Base-by-base conservation (phyloP, 2,329 filamentous ascomycete species). In the Chaetomium sp. region DNA sequence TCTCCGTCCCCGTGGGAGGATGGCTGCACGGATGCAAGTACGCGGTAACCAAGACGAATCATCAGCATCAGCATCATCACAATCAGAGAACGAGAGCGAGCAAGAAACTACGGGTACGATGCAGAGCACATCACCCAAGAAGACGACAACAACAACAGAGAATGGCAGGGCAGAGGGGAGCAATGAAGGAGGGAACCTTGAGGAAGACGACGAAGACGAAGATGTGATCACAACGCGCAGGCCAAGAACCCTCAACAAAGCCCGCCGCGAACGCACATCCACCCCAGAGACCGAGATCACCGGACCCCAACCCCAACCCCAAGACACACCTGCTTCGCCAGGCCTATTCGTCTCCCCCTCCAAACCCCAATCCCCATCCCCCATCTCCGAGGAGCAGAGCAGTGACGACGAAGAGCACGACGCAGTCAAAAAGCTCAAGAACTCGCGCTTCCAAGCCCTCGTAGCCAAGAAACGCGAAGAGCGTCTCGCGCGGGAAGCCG, bases 381-480 rank as follows among this genome's bases (percentile, higher is more conserved):
- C 19, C 19, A 27, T 27, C 19, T 27, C 19, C 69, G 8, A 66
- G 69, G 42, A 53, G 53, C 58, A 53, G 55, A 65, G 44, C 35
- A 49, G 55, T 19, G 49, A 49, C n/a, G 76, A 80, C 6, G 56
- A 81, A 1, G 56, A 81, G 0, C 76, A 80, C 5, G 59, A 71
- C 33, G 57, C 71, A 53, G 72, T 72, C 9, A 59, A 70, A 53
- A 73, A 78, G 58, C 79, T 82, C 49, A 75, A 80, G 42, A 64
- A 63, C 34, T 43, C 56, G 4, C 82, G 86, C 5, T 85, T 95
- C 65, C 76, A 84, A 58, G 87, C 86, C 6, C 79, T 95, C 0
- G 80, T 94, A 9, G 83, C 84, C 46, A 81, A 83, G 64, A 94
- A 92, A 66, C 81, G 85, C 49, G 79, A 85, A 59, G 86, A 94